Evolutionary conservation across 2,329 filamentous ascomycete genomes (phyloP), one percentile per base, ranked within the genome.

Genomic region (Elsinoe arachidis): DNA sequence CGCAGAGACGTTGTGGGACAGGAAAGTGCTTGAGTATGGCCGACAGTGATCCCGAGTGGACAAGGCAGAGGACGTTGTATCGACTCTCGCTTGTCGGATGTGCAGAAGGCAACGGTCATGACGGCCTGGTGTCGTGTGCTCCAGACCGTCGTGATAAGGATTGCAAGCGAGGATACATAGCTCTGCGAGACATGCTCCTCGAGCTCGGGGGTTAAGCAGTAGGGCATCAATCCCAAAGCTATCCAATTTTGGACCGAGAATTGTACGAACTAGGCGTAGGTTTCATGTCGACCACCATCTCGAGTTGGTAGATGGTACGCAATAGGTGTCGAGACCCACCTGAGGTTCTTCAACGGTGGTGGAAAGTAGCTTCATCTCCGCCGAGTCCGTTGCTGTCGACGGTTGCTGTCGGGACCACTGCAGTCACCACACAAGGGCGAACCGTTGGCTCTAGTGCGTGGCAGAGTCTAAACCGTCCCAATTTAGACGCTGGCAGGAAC

Each of bases 331-430:
- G 19, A 46, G 19, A 9, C 4, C 26, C 26, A 30, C 26, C 26
- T 30, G 26, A 30, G 2, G 12, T 2, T 51, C 26, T 2, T 51
- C 26, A 51, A 51, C 46, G 46, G 46, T 35, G 26, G 46, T 35
- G 46, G 46, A 51, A 35, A 51, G 46, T 51, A 51, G 46, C 9
- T 10, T 26, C 26, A 35, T 51, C 46, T 51, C 46, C 46, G 23
- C 46, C 46, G 46, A 21, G 46, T 35, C 46, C 3, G 30, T 34
- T 35, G 46, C 46, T 34, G 46, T 21, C 46, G 33, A 30, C 26
- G 26, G 26, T 30, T 30, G 26, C 26, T 30, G 26, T 30, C 26
- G 26, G 26, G 26, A 30, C 26, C 26, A 30, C 26, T 30, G 26
- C 26, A 30, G 46, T 15, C 26, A 10, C 30, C 14, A 9, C 7